Evolutionary conservation across 2,329 filamentous ascomycete species (phyloP).

Genomic region (Phialemoniopsis sp.): DNA sequence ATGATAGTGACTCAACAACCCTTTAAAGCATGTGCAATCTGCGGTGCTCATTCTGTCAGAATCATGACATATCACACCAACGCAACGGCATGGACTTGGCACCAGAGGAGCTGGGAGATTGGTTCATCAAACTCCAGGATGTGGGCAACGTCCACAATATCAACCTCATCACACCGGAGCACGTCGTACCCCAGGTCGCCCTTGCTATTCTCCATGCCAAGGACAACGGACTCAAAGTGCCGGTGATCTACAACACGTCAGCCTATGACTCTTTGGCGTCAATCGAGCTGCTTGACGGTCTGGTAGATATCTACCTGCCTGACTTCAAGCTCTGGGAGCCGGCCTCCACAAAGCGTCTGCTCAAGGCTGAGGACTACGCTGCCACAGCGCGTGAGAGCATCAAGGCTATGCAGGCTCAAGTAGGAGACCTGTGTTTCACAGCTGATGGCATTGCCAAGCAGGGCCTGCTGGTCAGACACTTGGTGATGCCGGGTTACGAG

Average conservation of each 20-base stretch:
- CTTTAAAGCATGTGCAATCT: conserved; percentile 51
- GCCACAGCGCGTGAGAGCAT: conserved; percentile 71
- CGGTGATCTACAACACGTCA: conserved; percentile 82
- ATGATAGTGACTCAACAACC: neutral
- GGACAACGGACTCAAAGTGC: conserved; percentile 64
- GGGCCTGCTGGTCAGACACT: conserved; percentile 71
- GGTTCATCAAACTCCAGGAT: conserved; percentile 79
- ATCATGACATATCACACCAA: conserved; percentile 79
- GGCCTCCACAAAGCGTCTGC: conserved; percentile 61
- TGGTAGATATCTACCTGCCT: conserved; percentile 83
- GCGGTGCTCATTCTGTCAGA: conserved; percentile 75
- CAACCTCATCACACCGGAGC: conserved; percentile 82
- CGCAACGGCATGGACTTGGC: conserved; percentile 77
- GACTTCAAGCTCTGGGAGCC: conserved; percentile 82
- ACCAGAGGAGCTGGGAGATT: conserved; percentile 70
- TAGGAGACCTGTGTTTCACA: conserved; percentile 80
- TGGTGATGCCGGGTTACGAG: conserved; percentile 81
- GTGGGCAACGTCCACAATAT: conserved; percentile 84
- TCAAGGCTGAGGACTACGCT: conserved; percentile 77
- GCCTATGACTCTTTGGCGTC: conserved; percentile 74
- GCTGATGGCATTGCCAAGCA: conserved; percentile 75
- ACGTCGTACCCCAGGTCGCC: conserved; percentile 80
- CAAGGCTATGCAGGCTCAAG: conserved; percentile 74
- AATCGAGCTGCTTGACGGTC: conserved; percentile 67
- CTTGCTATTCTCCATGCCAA: conserved; percentile 71